Evolutionary conservation across 352 stramenopile species (phyloP).

Genomic region (Plasmopara muralis): DNA sequence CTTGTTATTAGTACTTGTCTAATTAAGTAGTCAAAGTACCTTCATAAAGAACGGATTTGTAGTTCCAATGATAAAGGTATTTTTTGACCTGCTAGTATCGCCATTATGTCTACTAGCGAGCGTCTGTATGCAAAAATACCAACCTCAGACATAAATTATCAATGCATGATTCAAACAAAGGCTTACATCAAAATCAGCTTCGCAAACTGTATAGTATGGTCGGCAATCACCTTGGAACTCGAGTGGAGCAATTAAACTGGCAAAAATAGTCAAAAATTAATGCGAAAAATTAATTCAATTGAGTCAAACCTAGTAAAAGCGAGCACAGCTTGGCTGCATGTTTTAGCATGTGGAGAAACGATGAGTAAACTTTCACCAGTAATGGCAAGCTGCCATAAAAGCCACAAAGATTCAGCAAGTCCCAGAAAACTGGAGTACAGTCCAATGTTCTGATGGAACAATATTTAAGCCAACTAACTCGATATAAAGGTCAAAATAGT

Average conservation of each 20-base stretch:
- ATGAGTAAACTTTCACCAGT: slow-evolving; percentile 78
- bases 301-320: slow-evolving; percentile 59
- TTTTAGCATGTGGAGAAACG: slow-evolving; percentile 65
- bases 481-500: not conserved
- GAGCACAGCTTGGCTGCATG: slow-evolving; percentile 75
- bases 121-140: slow-evolving; percentile 19
- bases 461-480: not conserved
- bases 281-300: not conserved
- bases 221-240: slow-evolving; percentile 76
- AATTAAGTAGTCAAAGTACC: slow-evolving; percentile 9
- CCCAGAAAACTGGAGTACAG: slow-evolving; percentile 83
- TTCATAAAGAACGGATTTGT: slow-evolving; percentile 88
- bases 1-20: not conserved
- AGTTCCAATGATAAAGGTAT: slow-evolving; percentile 66
- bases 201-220: slow-evolving; percentile 84
- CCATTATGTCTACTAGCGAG: slow-evolving; percentile 50
- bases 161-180: slow-evolving; percentile 6
- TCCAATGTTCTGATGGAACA: slow-evolving; percentile 39
- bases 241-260: slow-evolving; percentile 74
- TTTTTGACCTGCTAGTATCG: slow-evolving; percentile 35
- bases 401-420: slow-evolving; percentile 64
- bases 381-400: slow-evolving; percentile 82
- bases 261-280: not conserved
- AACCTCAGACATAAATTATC: not conserved
- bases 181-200: slow-evolving; percentile 75